A percentile compares a stretch with the other conserved stretches of the same genome.
phyloP scores from a whole-genome alignment of 116 monocot genomes.

The Trichopus zeylanicus region DNA sequence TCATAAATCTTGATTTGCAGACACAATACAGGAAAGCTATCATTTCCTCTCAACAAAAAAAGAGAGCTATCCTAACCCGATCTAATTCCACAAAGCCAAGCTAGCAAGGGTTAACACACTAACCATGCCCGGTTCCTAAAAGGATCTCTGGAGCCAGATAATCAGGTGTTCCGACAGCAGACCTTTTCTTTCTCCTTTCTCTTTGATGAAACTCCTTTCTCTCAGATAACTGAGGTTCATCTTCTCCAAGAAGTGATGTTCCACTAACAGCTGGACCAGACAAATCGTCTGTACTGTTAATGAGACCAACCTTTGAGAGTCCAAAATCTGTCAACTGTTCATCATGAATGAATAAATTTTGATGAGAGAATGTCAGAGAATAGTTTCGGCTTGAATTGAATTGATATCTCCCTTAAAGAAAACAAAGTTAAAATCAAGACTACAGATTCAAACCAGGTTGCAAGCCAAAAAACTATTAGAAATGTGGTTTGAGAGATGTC shows the following conservation, averaged over 20 bases:
- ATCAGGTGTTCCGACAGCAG: slow-evolving; percentile 99
- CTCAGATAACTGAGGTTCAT: slow-evolving; percentile 74
- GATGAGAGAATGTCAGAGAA: neutral
- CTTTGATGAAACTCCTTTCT: slow-evolving; percentile 56
- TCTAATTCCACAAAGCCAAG: no score
- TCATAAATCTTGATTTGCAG: neutral
- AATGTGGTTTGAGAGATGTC: no score
- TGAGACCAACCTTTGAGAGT: slow-evolving; percentile 96
- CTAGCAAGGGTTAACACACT: no score
- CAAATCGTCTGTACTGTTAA: slow-evolving; percentile 97
- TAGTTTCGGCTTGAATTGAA: no score
- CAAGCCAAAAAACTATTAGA: no score
- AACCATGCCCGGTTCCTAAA: slow-evolving; percentile 91
- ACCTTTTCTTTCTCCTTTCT: slow-evolving; percentile 69
- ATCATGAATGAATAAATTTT: neutral
- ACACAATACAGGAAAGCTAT: neutral
- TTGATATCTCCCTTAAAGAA: neutral
- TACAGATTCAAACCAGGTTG: no score
- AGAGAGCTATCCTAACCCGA: neutral
- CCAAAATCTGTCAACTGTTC: slow-evolving; percentile 99
- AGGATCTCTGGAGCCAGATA: slow-evolving; percentile 98
- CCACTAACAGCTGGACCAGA: slow-evolving; percentile 91
- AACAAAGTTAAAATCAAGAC: no score
- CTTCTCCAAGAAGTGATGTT: slow-evolving; percentile 79
- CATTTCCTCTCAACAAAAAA: no score